Conservation (phyloP, 1,284 basidiomycete species). For the Tetrapyrgos nigripes region DNA sequence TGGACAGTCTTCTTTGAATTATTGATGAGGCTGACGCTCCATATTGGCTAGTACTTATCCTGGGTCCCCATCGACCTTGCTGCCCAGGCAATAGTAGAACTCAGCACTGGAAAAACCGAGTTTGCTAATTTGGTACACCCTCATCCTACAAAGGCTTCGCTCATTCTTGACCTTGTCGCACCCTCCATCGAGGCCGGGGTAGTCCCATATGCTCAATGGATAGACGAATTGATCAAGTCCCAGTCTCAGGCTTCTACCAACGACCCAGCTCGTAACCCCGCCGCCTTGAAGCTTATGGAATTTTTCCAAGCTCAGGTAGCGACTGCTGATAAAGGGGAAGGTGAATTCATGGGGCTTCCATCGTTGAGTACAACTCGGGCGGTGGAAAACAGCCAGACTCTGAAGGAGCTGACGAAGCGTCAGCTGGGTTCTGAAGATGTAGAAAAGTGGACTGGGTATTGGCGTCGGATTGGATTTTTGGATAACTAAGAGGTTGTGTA, state of each 20-base stretch:
- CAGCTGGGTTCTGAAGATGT: not conserved
- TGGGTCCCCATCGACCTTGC: conserved; percentile 35
- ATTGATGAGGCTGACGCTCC: not conserved
- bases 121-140: conserved; percentile 35
- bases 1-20: not conserved
- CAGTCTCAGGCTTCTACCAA: no score
- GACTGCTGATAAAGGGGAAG: not conserved
- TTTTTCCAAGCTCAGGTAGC: not conserved
- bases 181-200: conserved; percentile 16
- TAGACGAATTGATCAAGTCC: conserved; percentile 22
- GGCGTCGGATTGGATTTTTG: not conserved
- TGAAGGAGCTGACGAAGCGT: not conserved
- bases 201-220: conserved; percentile 29
- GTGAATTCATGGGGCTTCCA: not conserved
- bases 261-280: not conserved
- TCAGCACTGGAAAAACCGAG: conserved; percentile 20
- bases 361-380: not conserved
- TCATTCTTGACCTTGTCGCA: conserved; percentile 26
- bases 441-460: not conserved
- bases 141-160: conserved; percentile 17
- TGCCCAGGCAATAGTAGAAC: conserved; percentile 24
- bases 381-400: not conserved
- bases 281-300: not conserved
- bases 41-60: conserved; percentile 20
- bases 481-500: no score